phyloP scores from a whole-genome alignment of 108 stramenopile species.

The Conticribra guillardii region DNA sequence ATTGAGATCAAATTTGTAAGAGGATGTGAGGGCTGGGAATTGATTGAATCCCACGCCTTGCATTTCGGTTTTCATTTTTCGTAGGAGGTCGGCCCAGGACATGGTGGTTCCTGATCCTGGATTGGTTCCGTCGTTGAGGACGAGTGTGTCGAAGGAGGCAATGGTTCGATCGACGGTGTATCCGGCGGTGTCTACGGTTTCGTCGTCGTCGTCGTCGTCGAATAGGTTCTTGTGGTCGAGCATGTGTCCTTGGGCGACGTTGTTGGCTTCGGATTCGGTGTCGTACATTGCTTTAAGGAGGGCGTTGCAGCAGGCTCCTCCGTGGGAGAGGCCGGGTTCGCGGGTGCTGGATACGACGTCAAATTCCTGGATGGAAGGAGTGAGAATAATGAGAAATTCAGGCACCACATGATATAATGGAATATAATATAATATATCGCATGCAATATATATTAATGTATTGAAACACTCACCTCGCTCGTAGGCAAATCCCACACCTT shows the following conservation, averaged over 20 bases:
- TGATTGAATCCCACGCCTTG: conserved; percentile 79
- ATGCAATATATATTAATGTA: not conserved
- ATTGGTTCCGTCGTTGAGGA: conserved; percentile 45
- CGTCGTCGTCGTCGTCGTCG: conserved; percentile 83
- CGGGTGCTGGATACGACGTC: conserved; percentile 37
- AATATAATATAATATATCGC: not conserved
- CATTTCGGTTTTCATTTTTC: conserved; percentile 88
- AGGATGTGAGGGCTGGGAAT: conserved; percentile 70
- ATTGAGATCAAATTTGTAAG: conserved; percentile 74
- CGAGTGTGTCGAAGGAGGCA: conserved; percentile 59
- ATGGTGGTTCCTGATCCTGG: conserved; percentile 53
- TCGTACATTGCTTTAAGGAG: conserved; percentile 90
- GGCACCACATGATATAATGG: not conserved
- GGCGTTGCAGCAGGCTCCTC: conserved; percentile 80
- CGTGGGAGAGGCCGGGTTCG: conserved; percentile 76
- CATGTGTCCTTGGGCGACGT: conserved; percentile 19
- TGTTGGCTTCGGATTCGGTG: conserved; percentile 65
- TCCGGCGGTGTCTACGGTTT: conserved; percentile 44
- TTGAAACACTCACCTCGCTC: conserved; percentile 56
- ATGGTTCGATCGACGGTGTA: conserved; percentile 52
- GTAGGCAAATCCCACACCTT: conserved; percentile 84
- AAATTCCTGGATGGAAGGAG: no score
- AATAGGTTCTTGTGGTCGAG: conserved; percentile 56
- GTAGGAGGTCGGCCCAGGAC: conserved; percentile 75
- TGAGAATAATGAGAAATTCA: not conserved